These are phyloP conservation scores for Fusarium sp. DNA, from an alignment of 2,329 filamentous ascomycete species.

Conservation along the genomic window DNA sequence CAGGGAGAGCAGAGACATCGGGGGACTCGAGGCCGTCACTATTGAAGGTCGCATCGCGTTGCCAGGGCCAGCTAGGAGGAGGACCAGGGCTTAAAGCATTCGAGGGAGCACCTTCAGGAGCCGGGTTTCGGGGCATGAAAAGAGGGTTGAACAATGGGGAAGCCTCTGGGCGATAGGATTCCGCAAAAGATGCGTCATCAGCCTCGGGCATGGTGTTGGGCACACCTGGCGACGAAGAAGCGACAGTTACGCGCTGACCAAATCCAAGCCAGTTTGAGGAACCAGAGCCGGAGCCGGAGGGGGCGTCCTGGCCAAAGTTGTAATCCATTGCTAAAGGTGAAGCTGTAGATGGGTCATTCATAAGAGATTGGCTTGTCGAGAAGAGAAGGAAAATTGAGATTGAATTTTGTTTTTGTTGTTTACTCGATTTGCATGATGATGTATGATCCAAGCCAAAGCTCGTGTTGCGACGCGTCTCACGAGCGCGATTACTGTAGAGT, in stretches of 20 bases:
- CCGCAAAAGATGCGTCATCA: constrained; percentile 39
- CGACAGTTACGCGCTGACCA: constrained; percentile 23
- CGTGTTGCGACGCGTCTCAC: constrained; percentile 8
- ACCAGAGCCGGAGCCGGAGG: constrained; percentile 18
- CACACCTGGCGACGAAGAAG: constrained; percentile 29
- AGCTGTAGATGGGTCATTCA: not conserved
- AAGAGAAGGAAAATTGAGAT: not conserved
- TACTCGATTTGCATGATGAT: constrained; percentile 18
- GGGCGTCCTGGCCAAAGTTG: constrained; percentile 23
- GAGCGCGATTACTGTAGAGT: not conserved
- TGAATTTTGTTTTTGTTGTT: constrained; percentile 22
- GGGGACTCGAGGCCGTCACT: constrained; percentile 15
- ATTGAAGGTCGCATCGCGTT: constrained; percentile 20
- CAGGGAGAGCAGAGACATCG: not conserved
- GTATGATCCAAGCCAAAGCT: not conserved
- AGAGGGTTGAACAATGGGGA: constrained; percentile 38
- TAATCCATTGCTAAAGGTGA: constrained; percentile 28
- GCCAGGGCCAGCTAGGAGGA: constrained; percentile 29
- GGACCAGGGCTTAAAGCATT: constrained; percentile 12
- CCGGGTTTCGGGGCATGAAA: constrained; percentile 5
- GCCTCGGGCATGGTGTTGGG: constrained; percentile 13
- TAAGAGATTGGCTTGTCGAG: not conserved
- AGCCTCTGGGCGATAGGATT: constrained; percentile 36
- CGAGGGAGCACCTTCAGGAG: constrained; percentile 8
- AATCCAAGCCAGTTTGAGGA: constrained; percentile 33